Evolutionary conservation across 176 grass and related monocot genomes (phyloP).

Genomic region (Eragrostis nindensis): DNA sequence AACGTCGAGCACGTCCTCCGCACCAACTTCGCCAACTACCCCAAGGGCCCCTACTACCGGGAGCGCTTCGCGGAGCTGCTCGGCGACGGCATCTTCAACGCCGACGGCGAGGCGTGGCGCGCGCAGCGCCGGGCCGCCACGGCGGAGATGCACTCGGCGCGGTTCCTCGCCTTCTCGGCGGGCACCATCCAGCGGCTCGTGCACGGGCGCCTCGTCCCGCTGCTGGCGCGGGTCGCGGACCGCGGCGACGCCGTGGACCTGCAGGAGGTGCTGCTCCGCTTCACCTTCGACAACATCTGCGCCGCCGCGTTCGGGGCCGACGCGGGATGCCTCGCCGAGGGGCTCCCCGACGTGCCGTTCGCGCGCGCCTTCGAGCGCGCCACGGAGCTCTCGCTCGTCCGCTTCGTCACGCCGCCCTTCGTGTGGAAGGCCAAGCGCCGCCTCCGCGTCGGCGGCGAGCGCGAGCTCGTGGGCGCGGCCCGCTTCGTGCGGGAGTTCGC

Average conservation of each 20-base stretch:
- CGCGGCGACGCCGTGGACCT: slow-evolving; percentile 49
- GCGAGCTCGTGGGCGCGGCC: slow-evolving; percentile 48
- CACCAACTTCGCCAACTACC: slow-evolving; percentile 79
- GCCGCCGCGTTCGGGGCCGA: slow-evolving; percentile 71
- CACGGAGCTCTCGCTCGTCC: slow-evolving; percentile 65
- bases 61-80: slow-evolving; percentile 86
- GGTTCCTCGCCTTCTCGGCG: slow-evolving; percentile 62
- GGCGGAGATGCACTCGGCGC: slow-evolving; percentile 78
- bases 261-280: slow-evolving; percentile 84
- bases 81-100: slow-evolving; percentile 91
- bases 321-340: slow-evolving; percentile 69
- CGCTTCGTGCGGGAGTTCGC: slow-evolving; percentile 65
- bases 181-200: slow-evolving; percentile 51
- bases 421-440: slow-evolving; percentile 77
- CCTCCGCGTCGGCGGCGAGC: slow-evolving; percentile 62
- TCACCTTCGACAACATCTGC: slow-evolving; percentile 96
- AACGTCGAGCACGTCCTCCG: slow-evolving; percentile 85
- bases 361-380: slow-evolving; percentile 81
- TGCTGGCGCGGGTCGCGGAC: slow-evolving; percentile 39
- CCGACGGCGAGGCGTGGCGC: slow-evolving; percentile 68
- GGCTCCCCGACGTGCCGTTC: slow-evolving; percentile 78
- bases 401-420: slow-evolving; percentile 81
- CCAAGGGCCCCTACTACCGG: slow-evolving; percentile 81
- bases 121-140: slow-evolving; percentile 73
- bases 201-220: slow-evolving; percentile 44